These are phyloP conservation scores for Penicillium sp. DNA, from an alignment of 2,329 filamentous ascomycete species.

Conservation along the genomic window DNA sequence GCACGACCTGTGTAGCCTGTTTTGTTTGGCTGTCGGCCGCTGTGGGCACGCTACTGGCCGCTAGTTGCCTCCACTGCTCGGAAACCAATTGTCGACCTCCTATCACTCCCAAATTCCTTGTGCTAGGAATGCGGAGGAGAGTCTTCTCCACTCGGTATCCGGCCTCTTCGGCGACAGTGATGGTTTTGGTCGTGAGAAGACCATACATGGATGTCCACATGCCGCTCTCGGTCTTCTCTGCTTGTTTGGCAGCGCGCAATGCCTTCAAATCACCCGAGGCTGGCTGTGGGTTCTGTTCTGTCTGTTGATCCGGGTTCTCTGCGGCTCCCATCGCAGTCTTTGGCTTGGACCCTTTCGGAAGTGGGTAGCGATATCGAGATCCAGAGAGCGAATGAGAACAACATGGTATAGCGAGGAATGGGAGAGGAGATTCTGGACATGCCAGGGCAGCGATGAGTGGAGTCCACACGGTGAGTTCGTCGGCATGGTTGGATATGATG, in stretches of 20 bases:
- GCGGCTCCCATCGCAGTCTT: conserved; percentile 53
- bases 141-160: conserved; percentile 82
- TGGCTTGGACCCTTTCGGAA: conserved; percentile 27
- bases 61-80: conserved; percentile 20
- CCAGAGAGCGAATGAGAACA: conserved; percentile 89
- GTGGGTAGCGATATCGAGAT: conserved; percentile 65
- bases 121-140: conserved; percentile 88
- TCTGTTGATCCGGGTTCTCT: conserved; percentile 1
- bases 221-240: conserved; percentile 38
- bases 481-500: conserved; percentile 95
- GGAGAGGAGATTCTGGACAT: conserved; percentile 63
- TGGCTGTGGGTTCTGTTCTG: conserved; percentile 37
- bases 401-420: conserved; percentile 93
- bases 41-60: background rate
- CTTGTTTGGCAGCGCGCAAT: conserved; percentile 45
- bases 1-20: conserved; percentile 33
- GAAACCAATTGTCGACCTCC: conserved; percentile 59
- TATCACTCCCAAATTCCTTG: conserved; percentile 81
- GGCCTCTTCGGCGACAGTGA: conserved; percentile 70
- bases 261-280: conserved; percentile 49
- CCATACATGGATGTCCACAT: conserved; percentile 74
- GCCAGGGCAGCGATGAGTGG: conserved; percentile 77
- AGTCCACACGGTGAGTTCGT: conserved; percentile 96
- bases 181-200: conserved; percentile 79
- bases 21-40: conserved; percentile 35